Conservation (phyloP, 2,329 filamentous ascomycete species). For the Aspergillus transmontanensis region DNA sequence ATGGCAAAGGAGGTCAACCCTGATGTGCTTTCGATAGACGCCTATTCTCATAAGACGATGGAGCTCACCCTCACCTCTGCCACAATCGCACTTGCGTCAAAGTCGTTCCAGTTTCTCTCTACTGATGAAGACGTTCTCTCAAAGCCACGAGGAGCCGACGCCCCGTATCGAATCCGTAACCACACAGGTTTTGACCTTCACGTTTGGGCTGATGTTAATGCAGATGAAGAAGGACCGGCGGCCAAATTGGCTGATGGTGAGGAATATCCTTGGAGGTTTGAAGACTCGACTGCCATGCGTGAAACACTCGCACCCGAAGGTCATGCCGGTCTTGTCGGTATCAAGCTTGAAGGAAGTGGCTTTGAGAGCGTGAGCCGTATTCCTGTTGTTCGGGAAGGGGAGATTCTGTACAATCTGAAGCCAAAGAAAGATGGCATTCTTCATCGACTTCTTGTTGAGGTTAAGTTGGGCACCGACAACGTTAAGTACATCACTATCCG, state of each 20-base stretch:
- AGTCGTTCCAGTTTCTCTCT: constrained; percentile 87
- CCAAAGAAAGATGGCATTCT: constrained; percentile 83
- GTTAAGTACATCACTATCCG: constrained; percentile 97
- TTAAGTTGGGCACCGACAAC: constrained; percentile 88
- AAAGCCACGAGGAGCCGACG: constrained; percentile 87
- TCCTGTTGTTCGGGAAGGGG: constrained; percentile 89
- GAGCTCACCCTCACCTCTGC: constrained; percentile 92
- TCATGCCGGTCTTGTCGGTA: constrained; percentile 74
- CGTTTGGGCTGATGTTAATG: constrained; percentile 75
- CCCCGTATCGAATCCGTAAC: constrained; percentile 91
- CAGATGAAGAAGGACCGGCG: constrained; percentile 67
- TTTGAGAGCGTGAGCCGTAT: constrained; percentile 91
- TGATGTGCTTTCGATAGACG: constrained; percentile 77
- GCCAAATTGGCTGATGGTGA: constrained; percentile 83
- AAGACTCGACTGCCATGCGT: constrained; percentile 94
- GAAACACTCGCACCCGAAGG: constrained; percentile 87
- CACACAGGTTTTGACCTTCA: constrained; percentile 91
- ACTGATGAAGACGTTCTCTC: constrained; percentile 88
- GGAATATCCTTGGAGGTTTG: constrained; percentile 93
- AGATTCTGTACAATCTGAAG: constrained; percentile 83
- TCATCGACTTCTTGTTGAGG: constrained; percentile 89
- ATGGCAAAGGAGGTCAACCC: constrained; percentile 76
- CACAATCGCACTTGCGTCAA: constrained; percentile 88
- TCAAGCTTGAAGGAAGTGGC: constrained; percentile 87
- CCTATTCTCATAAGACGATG: constrained; percentile 85